Evolutionary conservation across 2,329 filamentous ascomycete species (phyloP), one percentile per base, ranked within the genome.

Genomic region (Cercospora citrullina): DNA sequence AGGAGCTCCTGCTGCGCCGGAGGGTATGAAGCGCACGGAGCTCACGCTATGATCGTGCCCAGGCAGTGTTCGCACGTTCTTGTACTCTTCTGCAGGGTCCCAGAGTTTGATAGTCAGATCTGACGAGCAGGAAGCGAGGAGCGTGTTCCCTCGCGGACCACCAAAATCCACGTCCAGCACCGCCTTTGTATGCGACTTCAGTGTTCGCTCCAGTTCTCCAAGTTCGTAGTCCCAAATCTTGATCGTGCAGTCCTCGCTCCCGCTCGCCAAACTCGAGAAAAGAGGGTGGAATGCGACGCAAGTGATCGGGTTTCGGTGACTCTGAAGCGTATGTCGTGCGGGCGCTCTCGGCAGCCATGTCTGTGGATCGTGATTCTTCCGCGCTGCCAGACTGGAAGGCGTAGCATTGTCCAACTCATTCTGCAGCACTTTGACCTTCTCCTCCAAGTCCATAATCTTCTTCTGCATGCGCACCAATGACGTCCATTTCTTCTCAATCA

Each of bases 401-500:
- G 93, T 96, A 45, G 91, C 90, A 70, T 87, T 92, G 77, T 97
- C 92, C 70, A 97, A 83, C 80, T 97, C 94, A 69, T 87, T 86
- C 81, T 97, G 94, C 36, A 97, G 83, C 28, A 85, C 83, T 23
- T 86, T 81, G 75, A 89, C 91, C 77, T 89, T 88, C 65, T 90
- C 87, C 81, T 97, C 94, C 18, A 97, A 87, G 72, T 98, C 94
- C 89, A 97, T 93, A 77, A 97, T 96, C 91, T 97, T 98, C 81
- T 97, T 97, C 82, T 98, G 94, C 79, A 98, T 81, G 69, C 94
- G 87, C 75, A 97, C 93, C 30, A 98, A 91, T 75, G 93, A 95
- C 21, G 94, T 98, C 94, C 94, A 98, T 84, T 98, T 98, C 87
- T 97, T 97, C 85, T 98, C 94, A 73, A 98, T 82, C 30, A 98